A percentile compares a stretch with the other conserved stretches of the same genome.
Conservation (phyloP, 768 basidiomycete genomes). For the Tricholoma flavovirens region DNA sequence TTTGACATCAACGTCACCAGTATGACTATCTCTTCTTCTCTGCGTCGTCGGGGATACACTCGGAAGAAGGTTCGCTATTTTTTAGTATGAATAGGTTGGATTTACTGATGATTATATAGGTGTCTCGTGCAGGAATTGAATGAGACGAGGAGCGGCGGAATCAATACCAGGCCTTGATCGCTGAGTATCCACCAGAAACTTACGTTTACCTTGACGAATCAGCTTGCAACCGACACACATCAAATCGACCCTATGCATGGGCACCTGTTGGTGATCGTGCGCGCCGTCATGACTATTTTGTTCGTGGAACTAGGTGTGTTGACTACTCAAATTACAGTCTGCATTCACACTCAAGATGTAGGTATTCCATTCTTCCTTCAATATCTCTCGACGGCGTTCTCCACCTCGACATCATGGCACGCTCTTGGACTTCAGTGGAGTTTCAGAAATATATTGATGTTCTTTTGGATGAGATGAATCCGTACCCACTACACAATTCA, state of each 20-base stretch:
- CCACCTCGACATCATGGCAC: not conserved
- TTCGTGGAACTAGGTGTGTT: not conserved
- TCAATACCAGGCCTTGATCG: not conserved
- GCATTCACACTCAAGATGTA: not conserved
- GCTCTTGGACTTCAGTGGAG: not conserved
- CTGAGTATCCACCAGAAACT: not conserved
- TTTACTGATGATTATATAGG: not conserved
- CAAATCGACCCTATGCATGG: not conserved
- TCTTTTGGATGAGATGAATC: slow-evolving; percentile 21
- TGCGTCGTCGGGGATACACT: not conserved
- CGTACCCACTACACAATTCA: slow-evolving; percentile 19
- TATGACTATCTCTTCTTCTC: too few relatives aligned
- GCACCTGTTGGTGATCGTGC: not conserved
- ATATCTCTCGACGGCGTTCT: not conserved
- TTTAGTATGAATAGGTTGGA: not conserved
- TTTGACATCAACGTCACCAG: not conserved
- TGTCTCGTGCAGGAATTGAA: not conserved
- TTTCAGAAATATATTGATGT: not conserved
- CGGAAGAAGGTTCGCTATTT: not conserved
- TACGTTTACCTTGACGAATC: not conserved
- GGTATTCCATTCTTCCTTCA: not conserved
- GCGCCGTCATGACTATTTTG: not conserved
- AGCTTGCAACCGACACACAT: not conserved
- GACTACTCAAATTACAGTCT: not conserved
- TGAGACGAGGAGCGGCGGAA: not conserved